These are phyloP conservation scores for Stephanocyclus meneghinianus DNA, from an alignment of 352 stramenopile species.

Conservation along the genomic window DNA sequence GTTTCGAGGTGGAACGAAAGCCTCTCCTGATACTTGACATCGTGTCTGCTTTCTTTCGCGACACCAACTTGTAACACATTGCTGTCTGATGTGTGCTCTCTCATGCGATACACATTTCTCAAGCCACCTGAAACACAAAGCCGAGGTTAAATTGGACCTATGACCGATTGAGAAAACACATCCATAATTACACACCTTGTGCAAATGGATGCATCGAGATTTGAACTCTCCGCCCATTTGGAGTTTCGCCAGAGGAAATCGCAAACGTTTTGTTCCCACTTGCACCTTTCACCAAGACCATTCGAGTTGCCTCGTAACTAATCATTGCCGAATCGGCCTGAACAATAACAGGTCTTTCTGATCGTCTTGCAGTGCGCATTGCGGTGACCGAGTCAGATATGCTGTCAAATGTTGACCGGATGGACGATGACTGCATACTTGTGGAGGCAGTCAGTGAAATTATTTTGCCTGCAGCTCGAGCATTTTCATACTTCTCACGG, in stretches of 20 bases:
- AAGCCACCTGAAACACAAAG: conserved; percentile 8
- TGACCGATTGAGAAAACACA: not conserved
- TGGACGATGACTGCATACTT: not conserved
- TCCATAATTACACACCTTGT: conserved; percentile 1
- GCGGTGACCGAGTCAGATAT: conserved; percentile 20
- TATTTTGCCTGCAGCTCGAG: not conserved
- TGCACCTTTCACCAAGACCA: conserved; percentile 5
- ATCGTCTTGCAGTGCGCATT: conserved; percentile 2
- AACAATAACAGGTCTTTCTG: conserved; percentile 11
- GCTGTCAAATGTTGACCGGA: conserved; percentile 10
- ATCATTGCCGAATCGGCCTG: conserved; percentile 7
- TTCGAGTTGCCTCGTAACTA: conserved; percentile 15
- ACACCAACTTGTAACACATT: not conserved
- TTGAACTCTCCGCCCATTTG: conserved; percentile 8
- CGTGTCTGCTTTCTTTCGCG: conserved; percentile 25
- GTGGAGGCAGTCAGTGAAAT: conserved; percentile 11
- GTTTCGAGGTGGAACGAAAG: conserved; percentile 19
- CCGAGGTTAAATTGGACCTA: not conserved
- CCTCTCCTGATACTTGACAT: conserved; percentile 15
- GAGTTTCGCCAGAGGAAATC: not conserved
- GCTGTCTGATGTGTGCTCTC: not conserved
- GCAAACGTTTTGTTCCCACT: conserved; percentile 6
- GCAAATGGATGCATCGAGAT: conserved; percentile 29
- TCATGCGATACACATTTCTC: conserved; percentile 21
- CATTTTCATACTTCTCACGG: conserved; percentile 3